Conservation (phyloP, 176 grass and related monocot genomes). For the Aegilops longissima region DNA sequence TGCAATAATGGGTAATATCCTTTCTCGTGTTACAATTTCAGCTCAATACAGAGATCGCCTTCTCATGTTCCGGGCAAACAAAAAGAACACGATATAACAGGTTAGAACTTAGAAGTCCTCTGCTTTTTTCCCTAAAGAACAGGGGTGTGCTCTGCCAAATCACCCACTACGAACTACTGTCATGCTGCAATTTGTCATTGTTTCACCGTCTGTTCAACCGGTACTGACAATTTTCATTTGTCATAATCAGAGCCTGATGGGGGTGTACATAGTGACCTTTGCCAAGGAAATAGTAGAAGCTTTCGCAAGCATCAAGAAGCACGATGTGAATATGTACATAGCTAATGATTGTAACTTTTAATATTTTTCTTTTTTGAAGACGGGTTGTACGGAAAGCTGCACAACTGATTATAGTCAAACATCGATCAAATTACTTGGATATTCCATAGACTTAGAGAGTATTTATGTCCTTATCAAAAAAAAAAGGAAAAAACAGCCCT, state of each 20-base stretch:
- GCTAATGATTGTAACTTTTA: conserved; percentile 1
- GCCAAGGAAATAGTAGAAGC: conserved; percentile 24
- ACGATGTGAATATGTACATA: conserved; percentile 45
- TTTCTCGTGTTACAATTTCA: conserved; percentile 36
- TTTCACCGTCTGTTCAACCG: neutral
- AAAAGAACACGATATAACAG: conserved; percentile 65
- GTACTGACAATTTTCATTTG: neutral
- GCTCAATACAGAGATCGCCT: conserved; percentile 89
- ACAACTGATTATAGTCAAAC: neutral
- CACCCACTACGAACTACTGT: neutral
- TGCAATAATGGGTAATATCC: conserved; percentile 19
- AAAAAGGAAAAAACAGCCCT: no score
- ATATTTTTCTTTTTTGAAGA: neutral
- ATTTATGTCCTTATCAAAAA: no score
- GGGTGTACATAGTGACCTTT: conserved; percentile 35
- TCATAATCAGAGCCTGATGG: neutral
- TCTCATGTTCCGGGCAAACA: conserved; percentile 69
- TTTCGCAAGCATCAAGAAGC: conserved; percentile 17
- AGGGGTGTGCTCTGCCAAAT: neutral
- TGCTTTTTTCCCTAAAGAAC: neutral
- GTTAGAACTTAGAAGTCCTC: neutral
- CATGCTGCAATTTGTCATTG: neutral
- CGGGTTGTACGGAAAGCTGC: neutral
- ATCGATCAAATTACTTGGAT: neutral
- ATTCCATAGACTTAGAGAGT: no score